Evolutionary conservation across 306 rosid genomes (phyloP), one percentile per base, ranked within the genome.

Genomic region (Adenanthera pavonina): DNA sequence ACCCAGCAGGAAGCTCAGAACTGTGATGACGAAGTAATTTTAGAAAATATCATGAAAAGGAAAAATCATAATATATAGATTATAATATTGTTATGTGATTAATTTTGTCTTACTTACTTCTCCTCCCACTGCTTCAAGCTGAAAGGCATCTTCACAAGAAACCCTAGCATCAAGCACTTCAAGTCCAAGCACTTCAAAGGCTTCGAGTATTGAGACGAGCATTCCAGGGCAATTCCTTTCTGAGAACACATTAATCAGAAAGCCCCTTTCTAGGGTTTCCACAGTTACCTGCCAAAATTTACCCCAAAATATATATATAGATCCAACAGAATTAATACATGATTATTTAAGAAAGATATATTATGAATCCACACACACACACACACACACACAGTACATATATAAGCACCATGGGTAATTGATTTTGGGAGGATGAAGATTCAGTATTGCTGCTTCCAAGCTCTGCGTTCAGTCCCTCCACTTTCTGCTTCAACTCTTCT

Each of bases 111-210:
- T 89, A 92, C 97, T 81, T 94, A 92, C 97, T 81, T 94, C 97
- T 90, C 85, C 94, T 66, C 97, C 97, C 11, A 90, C 80, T 2
- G 95, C 97, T 86, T 95, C 87, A 13, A 92, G 91, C 52, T 90
- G 97, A 83, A 95, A 95, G 77, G 72, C 87, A 74, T 92, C 97
- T 49, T 92, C 86, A 80, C 97, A 95, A 79, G 98, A 90, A 85
- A 91, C 95, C 92, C 90, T 90, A 81, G 98, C 98, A 83, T 95
- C 92, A 44, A 90, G 92, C 57, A 95, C 97, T 74, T 90, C 95
- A 75, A 92, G 97, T 33, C 95, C 94, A 34, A 95, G 76, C 60
- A 87, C 89, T 62, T 89, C 98, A 57, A 95, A 92, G 74, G 91
- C 97, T 89, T 92, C 92, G 0, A 95, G 88, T 72, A 95, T 86